These are phyloP conservation scores for Sonneratia caseolaris DNA, from an alignment of 345 rosid species.

Conservation along the genomic window DNA sequence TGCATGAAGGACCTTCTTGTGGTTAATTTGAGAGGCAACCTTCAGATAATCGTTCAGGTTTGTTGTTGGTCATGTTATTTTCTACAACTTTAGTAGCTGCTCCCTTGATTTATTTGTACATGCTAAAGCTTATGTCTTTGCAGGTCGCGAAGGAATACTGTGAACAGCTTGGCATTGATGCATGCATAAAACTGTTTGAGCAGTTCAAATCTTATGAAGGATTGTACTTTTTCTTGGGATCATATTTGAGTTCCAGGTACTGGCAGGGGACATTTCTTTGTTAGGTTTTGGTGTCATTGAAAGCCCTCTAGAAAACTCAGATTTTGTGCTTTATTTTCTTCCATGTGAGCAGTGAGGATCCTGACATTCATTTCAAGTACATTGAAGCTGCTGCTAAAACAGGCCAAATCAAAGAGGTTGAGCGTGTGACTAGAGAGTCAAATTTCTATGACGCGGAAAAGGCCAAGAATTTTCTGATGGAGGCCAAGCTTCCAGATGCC, in stretches of 20 bases:
- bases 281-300: constrained; percentile 8
- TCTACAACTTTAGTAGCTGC: constrained; percentile 3
- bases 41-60: constrained; percentile 94
- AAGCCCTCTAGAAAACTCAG: not conserved
- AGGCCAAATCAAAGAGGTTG: constrained; percentile 98
- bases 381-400: constrained; percentile 98
- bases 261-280: constrained; percentile 8
- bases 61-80: constrained; percentile 10
- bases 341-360: constrained; percentile 69
- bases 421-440: constrained; percentile 97
- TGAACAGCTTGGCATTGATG: constrained; percentile 92
- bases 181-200: constrained; percentile 91
- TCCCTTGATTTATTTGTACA: not conserved
- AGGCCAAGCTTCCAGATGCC: constrained; percentile 96
- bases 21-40: constrained; percentile 88
- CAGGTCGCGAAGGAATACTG: constrained; percentile 98
- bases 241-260: constrained; percentile 94
- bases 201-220: constrained; percentile 98
- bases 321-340: constrained; percentile 15
- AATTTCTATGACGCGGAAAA: constrained; percentile 93
- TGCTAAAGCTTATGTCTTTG: constrained; percentile 21
- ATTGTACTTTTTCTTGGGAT: constrained; percentile 92
- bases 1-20: constrained; percentile 98
- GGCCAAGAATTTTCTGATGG: constrained; percentile 96
- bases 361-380: constrained; percentile 96